phyloP scores from a whole-genome alignment of 2,329 filamentous ascomycete genomes.

The Nemania sp. region DNA sequence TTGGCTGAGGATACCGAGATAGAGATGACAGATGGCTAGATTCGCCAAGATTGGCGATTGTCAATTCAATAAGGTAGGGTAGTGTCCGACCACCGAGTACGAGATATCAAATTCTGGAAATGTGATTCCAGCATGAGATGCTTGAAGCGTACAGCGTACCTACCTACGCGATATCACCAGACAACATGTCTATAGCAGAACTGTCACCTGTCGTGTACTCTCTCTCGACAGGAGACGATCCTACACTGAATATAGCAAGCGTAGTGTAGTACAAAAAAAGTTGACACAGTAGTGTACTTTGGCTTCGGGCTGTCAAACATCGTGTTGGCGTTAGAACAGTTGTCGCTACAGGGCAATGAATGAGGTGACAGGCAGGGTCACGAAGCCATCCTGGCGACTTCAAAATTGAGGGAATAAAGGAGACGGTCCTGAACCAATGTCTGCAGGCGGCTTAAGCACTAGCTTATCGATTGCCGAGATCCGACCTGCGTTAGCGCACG shows the following conservation, averaged over 20 bases:
- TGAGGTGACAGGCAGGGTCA: too few species aligned
- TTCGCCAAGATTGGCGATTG: not conserved
- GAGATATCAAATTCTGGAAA: not conserved
- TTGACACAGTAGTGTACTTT: not conserved
- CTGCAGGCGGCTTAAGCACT: conserved; percentile 4
- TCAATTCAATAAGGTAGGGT: too few species aligned
- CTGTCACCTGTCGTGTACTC: too few species aligned
- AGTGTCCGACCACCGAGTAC: not conserved
- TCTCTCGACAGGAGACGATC: conserved; percentile 6
- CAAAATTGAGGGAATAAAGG: conserved; percentile 19
- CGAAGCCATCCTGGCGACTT: not conserved
- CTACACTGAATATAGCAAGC: not conserved
- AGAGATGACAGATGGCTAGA: conserved; percentile 3
- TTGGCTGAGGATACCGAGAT: conserved; percentile 4
- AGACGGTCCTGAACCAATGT: not conserved
- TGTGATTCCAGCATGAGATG: not conserved
- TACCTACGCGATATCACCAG: too few species aligned
- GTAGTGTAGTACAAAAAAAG: not conserved
- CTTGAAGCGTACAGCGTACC: too few species aligned
- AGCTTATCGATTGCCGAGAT: conserved; percentile 26
- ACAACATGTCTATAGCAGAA: too few species aligned
- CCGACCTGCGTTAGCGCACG: not conserved
- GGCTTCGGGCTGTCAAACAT: not conserved
- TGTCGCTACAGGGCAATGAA: conserved; percentile 9
- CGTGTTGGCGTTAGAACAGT: conserved; percentile 8